Evolutionary conservation across 2,329 filamentous ascomycete species (phyloP), one percentile per base, ranked within the genome.

Genomic region (Coniochaeta sp.): DNA sequence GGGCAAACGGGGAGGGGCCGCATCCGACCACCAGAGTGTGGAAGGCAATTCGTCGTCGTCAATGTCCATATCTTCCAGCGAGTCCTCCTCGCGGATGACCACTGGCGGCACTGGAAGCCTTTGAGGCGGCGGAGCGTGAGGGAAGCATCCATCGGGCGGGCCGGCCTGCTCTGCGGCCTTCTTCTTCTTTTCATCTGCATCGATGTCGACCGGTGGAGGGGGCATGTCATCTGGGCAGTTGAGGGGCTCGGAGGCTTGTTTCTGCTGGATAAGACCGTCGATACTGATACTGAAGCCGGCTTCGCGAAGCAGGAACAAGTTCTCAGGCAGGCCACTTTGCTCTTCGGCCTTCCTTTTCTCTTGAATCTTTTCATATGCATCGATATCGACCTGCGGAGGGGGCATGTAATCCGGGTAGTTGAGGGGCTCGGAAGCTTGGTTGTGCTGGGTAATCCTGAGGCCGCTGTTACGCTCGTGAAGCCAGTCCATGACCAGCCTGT

Each of bases 331-430:
- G 32, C 32, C n/a, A n/a, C 30, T 5, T 5, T 32, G 30, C 30
- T 17, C 50, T 6, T 32, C 50, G 24, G 24, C 50, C 24, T 17
- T 24, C 17, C 24, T 54, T n/a, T n/a, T 24, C 17, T 3, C 50
- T 30, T 9, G n/a, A n/a, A 36, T 22, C 26, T 16, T n/a, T 14
- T 5, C 5, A n/a, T 55, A n/a, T 4, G 26, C 26, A 9, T 55
- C 30, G 50, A 55, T 55, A 26, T 55, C 50, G 50, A 32, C 50
- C 50, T 55, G 26, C 6, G 50, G 50, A 32, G 50, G 50, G 24
- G 59, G 59, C 59, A 60, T 60, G 55, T 58, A 52, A 17, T 52
- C 30, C 22, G 59, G 59, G 24, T 52, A 54, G 38, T 54, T 24
- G 32, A 60, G 55, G 30, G 59, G 55, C 30, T 50, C 24, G 3